A percentile compares a stretch with the other conserved stretches of the same genome.
phyloP scores from a whole-genome alignment of 192 early-diverging fungal genomes.

The Phlyctochytrium arcticum region DNA sequence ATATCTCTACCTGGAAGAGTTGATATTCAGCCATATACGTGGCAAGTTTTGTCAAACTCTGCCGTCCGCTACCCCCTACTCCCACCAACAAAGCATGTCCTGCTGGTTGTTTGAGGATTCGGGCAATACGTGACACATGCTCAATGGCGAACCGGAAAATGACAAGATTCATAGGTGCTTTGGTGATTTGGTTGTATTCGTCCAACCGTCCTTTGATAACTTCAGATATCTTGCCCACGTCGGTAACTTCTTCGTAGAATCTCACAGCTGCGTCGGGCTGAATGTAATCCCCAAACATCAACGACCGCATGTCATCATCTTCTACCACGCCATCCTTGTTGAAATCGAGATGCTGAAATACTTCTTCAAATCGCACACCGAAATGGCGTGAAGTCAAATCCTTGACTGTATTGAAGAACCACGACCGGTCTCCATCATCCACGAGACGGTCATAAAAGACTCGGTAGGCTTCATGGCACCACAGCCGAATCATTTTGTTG shows the following conservation, averaged over 20 bases:
- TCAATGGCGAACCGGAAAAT: conserved; percentile 59
- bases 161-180: conserved; percentile 57
- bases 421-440: conserved; percentile 50
- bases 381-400: conserved; percentile 45
- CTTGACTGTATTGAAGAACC: conserved; percentile 48
- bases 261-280: conserved; percentile 45
- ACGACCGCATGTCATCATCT: conserved; percentile 54
- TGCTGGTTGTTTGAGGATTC: conserved; percentile 56
- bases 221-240: conserved; percentile 44
- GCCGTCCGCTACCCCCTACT: conserved; percentile 54
- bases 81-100: conserved; percentile 57
- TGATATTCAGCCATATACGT: conserved; percentile 55
- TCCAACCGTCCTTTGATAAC: conserved; percentile 49
- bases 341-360: conserved; percentile 46
- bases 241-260: conserved; percentile 49
- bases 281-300: conserved; percentile 61
- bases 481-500: conserved; percentile 49
- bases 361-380: conserved; percentile 39
- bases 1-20: conserved; percentile 56
- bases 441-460: conserved; percentile 60
- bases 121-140: conserved; percentile 55
- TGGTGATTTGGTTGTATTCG: conserved; percentile 55
- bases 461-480: conserved; percentile 54
- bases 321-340: conserved; percentile 54
- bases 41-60: conserved; percentile 52